Base-by-base conservation (phyloP, 2,329 filamentous ascomycete species). In the Xylaria arbuscula region DNA sequence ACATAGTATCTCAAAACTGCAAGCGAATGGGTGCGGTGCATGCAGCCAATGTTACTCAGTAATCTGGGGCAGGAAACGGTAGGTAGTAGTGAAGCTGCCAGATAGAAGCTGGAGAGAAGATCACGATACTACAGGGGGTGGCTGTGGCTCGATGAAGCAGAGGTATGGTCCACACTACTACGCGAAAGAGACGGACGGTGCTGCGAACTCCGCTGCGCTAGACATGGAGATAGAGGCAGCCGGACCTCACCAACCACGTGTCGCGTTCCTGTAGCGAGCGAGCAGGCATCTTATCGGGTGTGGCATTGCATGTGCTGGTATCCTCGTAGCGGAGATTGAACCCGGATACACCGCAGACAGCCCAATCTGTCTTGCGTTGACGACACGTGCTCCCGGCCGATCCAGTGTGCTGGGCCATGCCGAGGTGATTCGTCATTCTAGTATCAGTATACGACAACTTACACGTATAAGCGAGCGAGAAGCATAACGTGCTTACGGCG, bases 371-470 rank as follows among this genome's bases (percentile, higher is more conserved):
- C 10, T 48, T 45, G 55, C 55, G 32, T 19, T 10, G 38, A 40
- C 34, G 38, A 15, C 51, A 62, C 22, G 64, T 66, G 57, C 32
- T 60, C 32, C 32, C 50, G 28, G 40, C 56, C 34, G 56, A 47
- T 24, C 50, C 51, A 42, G 38, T 13, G 19, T 28, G 24, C 15
- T 34, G 22, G 10, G 42, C 15, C 36, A n/a, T 50, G 22, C 42
- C 22, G 22, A 42, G 51, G 40, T 0, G 17, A 19, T 8, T 15
- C n/a, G 28, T 28, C 28, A 28, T 28, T 28, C 28, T 28, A 5
- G 28, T 22, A 38, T 38, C 3, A 38, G 3, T 38, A 38, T 38
- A 38, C 17, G n/a, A n/a, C 10, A n/a, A n/a, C 13, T 45, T 45
- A 15, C 40, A 34, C 19, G 50, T 28, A 56, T 24, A 34, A 57